A percentile compares a stretch with the other conserved stretches of the same genome.
These are phyloP conservation scores for Paramecium tetraurelia DNA, from an alignment of 73 alveolate species.

Conservation along the genomic window DNA sequence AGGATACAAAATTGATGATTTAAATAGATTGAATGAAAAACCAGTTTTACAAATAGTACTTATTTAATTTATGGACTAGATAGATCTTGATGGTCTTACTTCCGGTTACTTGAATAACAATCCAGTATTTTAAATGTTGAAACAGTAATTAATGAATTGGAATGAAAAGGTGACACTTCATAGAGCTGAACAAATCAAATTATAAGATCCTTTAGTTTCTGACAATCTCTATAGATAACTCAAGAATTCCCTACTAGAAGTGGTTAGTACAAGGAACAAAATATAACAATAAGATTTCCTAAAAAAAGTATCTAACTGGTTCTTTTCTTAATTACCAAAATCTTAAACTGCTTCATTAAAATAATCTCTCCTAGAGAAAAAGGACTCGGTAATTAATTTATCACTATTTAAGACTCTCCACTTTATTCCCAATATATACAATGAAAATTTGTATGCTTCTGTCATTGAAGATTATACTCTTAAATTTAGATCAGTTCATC, in stretches of 20 bases:
- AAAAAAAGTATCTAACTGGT: constrained; percentile 9
- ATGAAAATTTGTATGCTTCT: neutral
- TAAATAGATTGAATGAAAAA: neutral
- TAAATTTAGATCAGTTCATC: constrained; percentile 7
- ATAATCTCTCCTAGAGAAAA: neutral
- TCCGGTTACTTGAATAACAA: neutral
- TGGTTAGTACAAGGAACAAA: neutral
- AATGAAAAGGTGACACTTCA: constrained; percentile 3
- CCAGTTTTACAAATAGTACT: neutral
- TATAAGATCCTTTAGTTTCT: neutral
- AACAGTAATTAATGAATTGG: constrained; percentile 6
- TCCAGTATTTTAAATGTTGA: neutral
- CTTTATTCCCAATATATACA: neutral
- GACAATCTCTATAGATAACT: constrained; percentile 2
- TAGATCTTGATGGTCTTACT: constrained; percentile 14
- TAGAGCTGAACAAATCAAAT: neutral
- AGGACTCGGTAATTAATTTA: neutral
- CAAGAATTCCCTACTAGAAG: neutral
- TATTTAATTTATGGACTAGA: neutral
- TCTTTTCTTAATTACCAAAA: neutral
- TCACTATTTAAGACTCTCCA: neutral
- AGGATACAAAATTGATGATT: neutral
- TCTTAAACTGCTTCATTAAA: neutral
- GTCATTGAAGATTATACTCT: neutral
- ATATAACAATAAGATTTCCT: neutral